These are phyloP conservation scores for Xylariaceae sp. DNA, from an alignment of 2,329 filamentous ascomycete genomes.

Conservation along the genomic window DNA sequence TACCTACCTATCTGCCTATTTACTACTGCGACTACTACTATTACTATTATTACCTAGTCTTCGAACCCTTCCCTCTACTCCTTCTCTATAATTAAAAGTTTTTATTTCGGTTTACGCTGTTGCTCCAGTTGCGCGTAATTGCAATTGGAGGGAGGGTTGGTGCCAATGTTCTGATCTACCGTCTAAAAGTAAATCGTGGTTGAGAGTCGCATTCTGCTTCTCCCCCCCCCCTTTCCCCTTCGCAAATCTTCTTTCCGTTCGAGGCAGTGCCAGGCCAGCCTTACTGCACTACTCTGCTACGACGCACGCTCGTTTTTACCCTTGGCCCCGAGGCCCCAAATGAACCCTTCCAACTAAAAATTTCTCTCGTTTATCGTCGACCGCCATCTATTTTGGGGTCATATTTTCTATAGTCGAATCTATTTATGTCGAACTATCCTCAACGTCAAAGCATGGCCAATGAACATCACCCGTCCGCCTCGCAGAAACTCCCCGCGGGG, in stretches of 20 bases:
- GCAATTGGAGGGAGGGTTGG: conserved; percentile 33
- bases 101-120: conserved; percentile 12
- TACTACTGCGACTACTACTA: conserved; percentile 5
- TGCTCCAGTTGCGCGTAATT: conserved; percentile 32
- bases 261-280: neutral
- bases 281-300: neutral
- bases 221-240: no score
- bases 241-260: neutral
- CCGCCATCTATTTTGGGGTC: conserved; percentile 1
- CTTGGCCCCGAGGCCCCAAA: neutral
- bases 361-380: neutral
- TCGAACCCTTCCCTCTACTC: conserved; percentile 8
- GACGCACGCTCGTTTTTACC: neutral
- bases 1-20: conserved; percentile 1
- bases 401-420: neutral
- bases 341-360: neutral
- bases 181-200: conserved; percentile 23
- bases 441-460: conserved; percentile 36
- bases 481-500: conserved; percentile 51
- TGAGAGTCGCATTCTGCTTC: conserved; percentile 14
- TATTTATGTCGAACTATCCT: neutral
- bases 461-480: conserved; percentile 42
- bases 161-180: conserved; percentile 29
- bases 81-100: neutral
- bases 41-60: conserved; percentile 4